Percentiles rank a stretch among this genome's conserved stretches.
These are phyloP conservation scores for Boletus edulis DNA, from an alignment of 768 basidiomycete genomes.

Conservation along the genomic window DNA sequence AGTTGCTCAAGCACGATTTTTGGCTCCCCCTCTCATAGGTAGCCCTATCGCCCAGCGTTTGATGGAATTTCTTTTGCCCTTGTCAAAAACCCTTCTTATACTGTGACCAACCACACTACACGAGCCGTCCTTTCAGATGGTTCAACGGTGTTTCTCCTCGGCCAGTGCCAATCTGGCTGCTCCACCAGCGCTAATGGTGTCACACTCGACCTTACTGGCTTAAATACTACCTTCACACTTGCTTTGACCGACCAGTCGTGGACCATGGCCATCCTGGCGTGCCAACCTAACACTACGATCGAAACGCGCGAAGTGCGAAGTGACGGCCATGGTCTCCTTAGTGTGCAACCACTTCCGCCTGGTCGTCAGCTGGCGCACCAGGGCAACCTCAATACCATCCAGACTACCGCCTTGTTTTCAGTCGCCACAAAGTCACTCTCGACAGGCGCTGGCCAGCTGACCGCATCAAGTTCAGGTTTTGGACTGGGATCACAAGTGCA, in stretches of 20 bases:
- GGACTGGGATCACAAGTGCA: conserved; percentile 18
- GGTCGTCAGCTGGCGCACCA: conserved; percentile 13
- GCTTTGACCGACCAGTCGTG: conserved; percentile 16
- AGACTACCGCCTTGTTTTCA: conserved; percentile 25
- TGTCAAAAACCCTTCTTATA: conserved; percentile 4
- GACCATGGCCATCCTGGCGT: conserved; percentile 21
- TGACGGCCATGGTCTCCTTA: conserved; percentile 15
- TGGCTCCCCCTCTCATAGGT: background rate
- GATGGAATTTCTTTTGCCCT: background rate
- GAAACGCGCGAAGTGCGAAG: conserved; percentile 29
- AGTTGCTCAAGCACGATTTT: background rate
- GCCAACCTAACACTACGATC: conserved; percentile 21
- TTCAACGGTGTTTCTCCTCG: conserved; percentile 21
- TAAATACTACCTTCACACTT: conserved; percentile 13
- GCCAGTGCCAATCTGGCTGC: conserved; percentile 24
- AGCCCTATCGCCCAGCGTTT: background rate
- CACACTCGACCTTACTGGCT: conserved; percentile 11
- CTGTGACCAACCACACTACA: conserved; percentile 24
- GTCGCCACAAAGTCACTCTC: conserved; percentile 14
- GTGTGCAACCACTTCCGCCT: conserved; percentile 15
- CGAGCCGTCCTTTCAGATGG: conserved; percentile 15
- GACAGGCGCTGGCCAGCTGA: background rate
- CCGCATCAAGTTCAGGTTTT: background rate
- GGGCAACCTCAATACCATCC: conserved; percentile 23
- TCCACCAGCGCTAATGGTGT: background rate